phyloP scores from a whole-genome alignment of 140 eudicot genomes.

The Erigeron philadelphicus region DNA sequence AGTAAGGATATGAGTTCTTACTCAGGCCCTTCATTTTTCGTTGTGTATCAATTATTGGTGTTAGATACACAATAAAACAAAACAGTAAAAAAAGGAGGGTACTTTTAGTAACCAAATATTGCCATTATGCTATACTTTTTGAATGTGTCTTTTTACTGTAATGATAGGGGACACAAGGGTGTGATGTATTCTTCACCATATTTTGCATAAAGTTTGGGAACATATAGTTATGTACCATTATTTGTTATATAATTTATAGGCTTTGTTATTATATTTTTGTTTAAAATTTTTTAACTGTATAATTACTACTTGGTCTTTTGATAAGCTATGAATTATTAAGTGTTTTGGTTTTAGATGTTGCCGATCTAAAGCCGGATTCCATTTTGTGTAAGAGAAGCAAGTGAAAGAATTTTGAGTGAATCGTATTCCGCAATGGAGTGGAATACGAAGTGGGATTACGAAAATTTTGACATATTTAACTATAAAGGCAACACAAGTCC shows the following conservation, averaged over 20 bases:
- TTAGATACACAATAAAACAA: slow-evolving; percentile 14
- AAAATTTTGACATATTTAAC: slow-evolving; percentile 45
- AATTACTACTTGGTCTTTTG: neutral
- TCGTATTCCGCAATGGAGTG: slow-evolving; percentile 53
- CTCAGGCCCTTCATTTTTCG: neutral
- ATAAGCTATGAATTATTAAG: neutral
- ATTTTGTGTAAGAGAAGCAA: slow-evolving; percentile 16
- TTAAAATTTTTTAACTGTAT: neutral
- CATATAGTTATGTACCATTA: slow-evolving; percentile 11
- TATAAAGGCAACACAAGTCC: slow-evolving; percentile 45
- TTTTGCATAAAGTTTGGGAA: slow-evolving; percentile 27
- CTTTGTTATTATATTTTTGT: neutral
- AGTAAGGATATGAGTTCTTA: slow-evolving; percentile 7
- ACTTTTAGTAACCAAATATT: slow-evolving; percentile 17
- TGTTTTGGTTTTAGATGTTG: neutral
- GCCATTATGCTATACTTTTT: slow-evolving; percentile 17
- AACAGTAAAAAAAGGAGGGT: slow-evolving; percentile 5
- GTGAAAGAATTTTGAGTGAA: slow-evolving; percentile 26
- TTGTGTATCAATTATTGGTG: slow-evolving; percentile 31
- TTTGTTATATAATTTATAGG: neutral
- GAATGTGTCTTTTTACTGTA: slow-evolving; percentile 3
- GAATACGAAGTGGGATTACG: slow-evolving; percentile 83
- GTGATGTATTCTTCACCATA: slow-evolving; percentile 9
- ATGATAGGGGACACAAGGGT: slow-evolving; percentile 5
- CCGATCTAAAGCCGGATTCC: slow-evolving; percentile 24